Base-by-base conservation (phyloP, 371 early-diverging fungal species). In the Amoeboaphelidium protococcarum region DNA sequence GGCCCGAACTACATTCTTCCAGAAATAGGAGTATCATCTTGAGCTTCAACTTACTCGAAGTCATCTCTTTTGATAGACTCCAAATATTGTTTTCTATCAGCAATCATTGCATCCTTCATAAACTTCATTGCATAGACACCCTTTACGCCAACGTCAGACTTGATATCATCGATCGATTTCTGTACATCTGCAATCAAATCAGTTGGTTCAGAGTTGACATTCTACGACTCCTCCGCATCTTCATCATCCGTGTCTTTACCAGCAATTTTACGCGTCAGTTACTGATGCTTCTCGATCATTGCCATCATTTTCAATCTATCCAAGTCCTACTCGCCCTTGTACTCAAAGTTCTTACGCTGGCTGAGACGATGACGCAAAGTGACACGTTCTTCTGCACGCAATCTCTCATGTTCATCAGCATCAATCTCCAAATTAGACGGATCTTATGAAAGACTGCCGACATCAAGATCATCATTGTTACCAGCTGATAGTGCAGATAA, bases 121-220 rank as follows among this genome's bases (percentile, higher is more conserved):
- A 94, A 94, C 61, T 91, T 91, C 92, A 94, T 91, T 4, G 68
- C 74, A 52, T 84, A 75, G 25, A 94, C 51, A 21, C 87, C 88
- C 64, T 80, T 86, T n/a, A n/a, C n/a, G n/a, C n/a, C n/a, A n/a
- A n/a, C n/a, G n/a, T n/a, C n/a, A n/a, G n/a, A n/a, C n/a, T n/a
- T n/a, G n/a, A n/a, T n/a, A n/a, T n/a, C n/a, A n/a, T 67, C 70
- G 12, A 63, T 54, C 2, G 44, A 26, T 3, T 50, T 25, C 20
- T 2, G 19, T 1, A 13, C 19, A 2, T 31, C 47, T 20, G 40
- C 55, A 23, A 3, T 25, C 6, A 48, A 48, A 3, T 54, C 59
- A 10, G 6, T 53, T 3, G 47, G 27, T 3, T 50, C 40, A 22
- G 2, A 23, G 2, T 19, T 25, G 1, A 26, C 52, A 23, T 46